Evolutionary conservation across 2,329 filamentous ascomycete genomes (phyloP).

Genomic region (Alternaria ventricosa): DNA sequence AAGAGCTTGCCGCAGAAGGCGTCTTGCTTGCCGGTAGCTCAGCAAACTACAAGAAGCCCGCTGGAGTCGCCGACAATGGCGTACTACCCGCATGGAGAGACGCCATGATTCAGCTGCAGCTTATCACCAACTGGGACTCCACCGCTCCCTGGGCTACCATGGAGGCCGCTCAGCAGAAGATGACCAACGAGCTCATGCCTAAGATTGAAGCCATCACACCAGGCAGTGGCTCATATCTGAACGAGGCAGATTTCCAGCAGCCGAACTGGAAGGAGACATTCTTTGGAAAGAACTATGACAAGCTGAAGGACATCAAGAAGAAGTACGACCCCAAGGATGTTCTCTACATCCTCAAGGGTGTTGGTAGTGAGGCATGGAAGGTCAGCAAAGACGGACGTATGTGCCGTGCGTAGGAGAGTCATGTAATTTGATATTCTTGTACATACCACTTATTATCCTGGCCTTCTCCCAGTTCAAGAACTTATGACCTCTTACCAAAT

Average conservation of each 20-base stretch:
- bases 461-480: neutral
- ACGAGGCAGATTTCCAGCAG: slow-evolving; percentile 37
- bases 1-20: slow-evolving; percentile 18
- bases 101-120: slow-evolving; percentile 24
- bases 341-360: slow-evolving; percentile 26
- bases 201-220: slow-evolving; percentile 28
- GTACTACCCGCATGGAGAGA: slow-evolving; percentile 35
- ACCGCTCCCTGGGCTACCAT: slow-evolving; percentile 18
- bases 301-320: slow-evolving; percentile 27
- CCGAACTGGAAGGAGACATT: slow-evolving; percentile 33
- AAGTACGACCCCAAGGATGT: slow-evolving; percentile 29
- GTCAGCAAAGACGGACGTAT: slow-evolving; percentile 18
- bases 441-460: neutral
- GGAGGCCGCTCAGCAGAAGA: slow-evolving; percentile 13
- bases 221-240: slow-evolving; percentile 37
- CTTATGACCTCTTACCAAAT: neutral
- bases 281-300: slow-evolving; percentile 30
- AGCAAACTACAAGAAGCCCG: slow-evolving; percentile 22
- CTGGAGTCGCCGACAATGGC: slow-evolving; percentile 21
- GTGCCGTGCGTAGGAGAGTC: slow-evolving; percentile 8
- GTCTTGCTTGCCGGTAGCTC: slow-evolving; percentile 25
- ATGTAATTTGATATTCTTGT: neutral
- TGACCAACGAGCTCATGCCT: slow-evolving; percentile 34
- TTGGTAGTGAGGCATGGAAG: slow-evolving; percentile 31
- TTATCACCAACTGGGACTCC: slow-evolving; percentile 30